Base-by-base conservation (phyloP, 1,139 yeast genomes). In the Kodamaea ohmeri region DNA sequence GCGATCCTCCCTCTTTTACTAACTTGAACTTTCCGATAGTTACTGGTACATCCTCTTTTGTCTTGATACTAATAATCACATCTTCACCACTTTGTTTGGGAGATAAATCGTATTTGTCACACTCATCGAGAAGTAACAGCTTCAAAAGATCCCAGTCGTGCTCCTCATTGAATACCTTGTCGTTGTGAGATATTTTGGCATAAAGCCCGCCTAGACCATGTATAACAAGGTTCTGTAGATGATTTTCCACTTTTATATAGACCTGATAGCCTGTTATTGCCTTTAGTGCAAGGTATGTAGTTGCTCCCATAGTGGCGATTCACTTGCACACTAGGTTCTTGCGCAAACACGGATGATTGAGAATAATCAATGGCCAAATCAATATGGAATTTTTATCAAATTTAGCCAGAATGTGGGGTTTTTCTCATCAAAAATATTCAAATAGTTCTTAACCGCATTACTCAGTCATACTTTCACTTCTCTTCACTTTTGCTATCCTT, bases 11-110 rank as follows among this genome's bases (percentile, higher is more conserved):
- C 24, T 55, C 58, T 9, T 56, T 40, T 3, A 33, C 37, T 12
- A 61, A 38, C 16, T 40, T 42, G 28, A 61, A 34, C 1, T 56
- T 47, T 0, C 63, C 67, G 6, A 61, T 41, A 0, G 61, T 58
- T 2, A 59, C 40, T 1, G 64, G 58, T 11, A 61, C 39, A 35
- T 46, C 51, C 2, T 53, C 54, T 4, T 36, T 38, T 4, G 63
- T 57, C 39, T 59, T 58, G 13, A 63, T 51, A 20, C 41, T 38
- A n/a, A 41, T 21, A 5, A 30, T 33, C 9, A 38, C 29, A 1
- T 49, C 52, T 2, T 49, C 53, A 4, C 40, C 38, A 5, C 8
- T 14, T 12, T 4, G 6, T n/a, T 17, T 18, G 17, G 34, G 26
- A 9, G 34, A 20, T 6, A 31, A 15, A 19, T 31, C 34, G 34